phyloP scores from a whole-genome alignment of 257 asterid species.

The Cynanchum wilfordii region DNA sequence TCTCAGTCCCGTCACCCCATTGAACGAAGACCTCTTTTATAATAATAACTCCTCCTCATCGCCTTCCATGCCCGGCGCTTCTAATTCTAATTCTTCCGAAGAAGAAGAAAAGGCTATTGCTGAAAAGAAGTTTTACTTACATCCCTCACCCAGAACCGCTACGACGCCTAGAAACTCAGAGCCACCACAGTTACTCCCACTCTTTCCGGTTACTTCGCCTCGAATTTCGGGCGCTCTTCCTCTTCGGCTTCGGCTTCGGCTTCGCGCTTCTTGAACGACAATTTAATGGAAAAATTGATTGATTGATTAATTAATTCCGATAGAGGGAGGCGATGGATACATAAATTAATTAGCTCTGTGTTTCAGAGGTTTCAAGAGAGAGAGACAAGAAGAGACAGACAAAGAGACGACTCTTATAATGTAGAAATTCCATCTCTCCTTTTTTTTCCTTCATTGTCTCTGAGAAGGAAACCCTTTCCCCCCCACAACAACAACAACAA shows the following conservation, averaged over 20 bases:
- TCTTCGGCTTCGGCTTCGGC: slow-evolving; percentile 23
- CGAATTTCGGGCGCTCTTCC: slow-evolving; percentile 32
- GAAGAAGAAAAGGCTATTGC: slow-evolving; percentile 85
- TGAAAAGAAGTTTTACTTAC: slow-evolving; percentile 80
- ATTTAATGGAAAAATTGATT: neutral
- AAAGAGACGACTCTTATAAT: slow-evolving; percentile 14
- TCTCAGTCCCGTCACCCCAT: slow-evolving; percentile 79
- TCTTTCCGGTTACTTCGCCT: slow-evolving; percentile 80
- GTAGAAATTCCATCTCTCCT: slow-evolving; percentile 31
- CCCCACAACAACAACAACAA: no score
- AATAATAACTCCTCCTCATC: slow-evolving; percentile 18
- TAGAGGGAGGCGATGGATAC: neutral
- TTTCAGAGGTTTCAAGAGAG: slow-evolving; percentile 7
- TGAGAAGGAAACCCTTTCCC: neutral
- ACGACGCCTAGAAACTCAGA: slow-evolving; percentile 29
- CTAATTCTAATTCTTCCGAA: slow-evolving; percentile 31
- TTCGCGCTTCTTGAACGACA: slow-evolving; percentile 29
- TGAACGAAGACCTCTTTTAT: slow-evolving; percentile 42
- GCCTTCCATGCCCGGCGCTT: slow-evolving; percentile 20
- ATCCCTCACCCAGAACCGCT: slow-evolving; percentile 56
- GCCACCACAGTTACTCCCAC: slow-evolving; percentile 66
- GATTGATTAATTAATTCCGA: no score
- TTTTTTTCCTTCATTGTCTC: slow-evolving; percentile 15
- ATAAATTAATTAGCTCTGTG: neutral
- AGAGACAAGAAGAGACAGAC: slow-evolving; percentile 1